Percentiles rank a stretch among this genome's conserved stretches.
Conservation (phyloP, 1,139 yeast genomes). For the Suhomyces bokatorum region DNA sequence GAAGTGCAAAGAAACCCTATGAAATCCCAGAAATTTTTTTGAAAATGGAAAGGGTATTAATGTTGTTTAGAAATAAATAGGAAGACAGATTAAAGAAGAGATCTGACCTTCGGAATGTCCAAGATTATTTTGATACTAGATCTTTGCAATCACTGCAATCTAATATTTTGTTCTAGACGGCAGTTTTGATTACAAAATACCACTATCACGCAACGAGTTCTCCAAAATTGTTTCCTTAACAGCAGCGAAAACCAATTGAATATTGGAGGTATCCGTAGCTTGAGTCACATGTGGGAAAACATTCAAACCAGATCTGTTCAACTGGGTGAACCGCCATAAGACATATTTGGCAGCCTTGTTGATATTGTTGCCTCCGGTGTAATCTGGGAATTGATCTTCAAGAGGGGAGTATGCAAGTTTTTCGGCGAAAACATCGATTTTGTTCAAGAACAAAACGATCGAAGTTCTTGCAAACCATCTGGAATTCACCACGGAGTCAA, state of each 20-base stretch:
- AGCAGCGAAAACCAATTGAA: slow-evolving; percentile 85
- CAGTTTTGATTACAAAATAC: slow-evolving; percentile 51
- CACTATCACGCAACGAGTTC: slow-evolving; percentile 82
- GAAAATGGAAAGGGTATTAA: neutral
- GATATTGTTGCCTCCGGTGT: slow-evolving; percentile 83
- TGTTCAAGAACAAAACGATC: slow-evolving; percentile 80
- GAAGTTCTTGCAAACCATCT: slow-evolving; percentile 91
- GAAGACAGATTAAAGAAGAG: neutral
- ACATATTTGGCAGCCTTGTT: slow-evolving; percentile 94
- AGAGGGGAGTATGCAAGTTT: slow-evolving; percentile 80
- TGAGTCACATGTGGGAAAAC: slow-evolving; percentile 91
- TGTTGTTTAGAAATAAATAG: slow-evolving; percentile 5
- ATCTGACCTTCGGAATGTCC: neutral
- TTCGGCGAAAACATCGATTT: slow-evolving; percentile 86
- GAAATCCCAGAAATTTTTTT: neutral
- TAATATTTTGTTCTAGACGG: neutral
- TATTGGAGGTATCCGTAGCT: slow-evolving; percentile 91
- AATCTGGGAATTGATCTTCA: slow-evolving; percentile 84
- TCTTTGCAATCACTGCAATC: neutral
- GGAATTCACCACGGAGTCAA: slow-evolving; percentile 90
- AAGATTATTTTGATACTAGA: neutral
- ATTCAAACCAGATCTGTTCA: slow-evolving; percentile 78
- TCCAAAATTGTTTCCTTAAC: slow-evolving; percentile 87
- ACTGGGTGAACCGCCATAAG: slow-evolving; percentile 85
- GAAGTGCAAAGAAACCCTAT: neutral